A percentile compares a stretch with the other conserved stretches of the same genome.
Conservation (phyloP, 2,329 filamentous ascomycete species). For the Penicillium sp. region DNA sequence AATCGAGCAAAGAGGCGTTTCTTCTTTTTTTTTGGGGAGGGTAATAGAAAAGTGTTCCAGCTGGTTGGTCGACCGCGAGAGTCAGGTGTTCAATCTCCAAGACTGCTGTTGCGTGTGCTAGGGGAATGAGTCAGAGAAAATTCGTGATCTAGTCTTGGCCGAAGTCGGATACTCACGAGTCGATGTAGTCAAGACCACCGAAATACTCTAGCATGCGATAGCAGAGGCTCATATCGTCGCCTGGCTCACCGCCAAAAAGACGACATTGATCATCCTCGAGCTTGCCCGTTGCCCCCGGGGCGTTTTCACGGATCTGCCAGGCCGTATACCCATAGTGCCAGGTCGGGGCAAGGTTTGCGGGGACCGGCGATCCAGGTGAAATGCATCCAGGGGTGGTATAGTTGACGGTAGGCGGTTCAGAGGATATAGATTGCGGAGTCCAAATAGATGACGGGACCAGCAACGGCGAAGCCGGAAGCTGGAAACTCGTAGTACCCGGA, state of each 20-base stretch:
- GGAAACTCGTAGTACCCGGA: slow-evolving; percentile 9
- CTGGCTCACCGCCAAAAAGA: slow-evolving; percentile 50
- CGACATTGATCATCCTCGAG: slow-evolving; percentile 49
- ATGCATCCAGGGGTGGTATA: slow-evolving; percentile 25
- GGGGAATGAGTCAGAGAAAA: slow-evolving; percentile 22
- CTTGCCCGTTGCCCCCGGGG: slow-evolving; percentile 33
- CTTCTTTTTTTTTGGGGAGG: slow-evolving; percentile 16
- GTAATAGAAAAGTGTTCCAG: slow-evolving; percentile 4
- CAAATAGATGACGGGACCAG: slow-evolving; percentile 12
- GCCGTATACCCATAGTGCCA: slow-evolving; percentile 48
- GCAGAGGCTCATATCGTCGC: slow-evolving; percentile 50
- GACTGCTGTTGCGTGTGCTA: slow-evolving; percentile 26
- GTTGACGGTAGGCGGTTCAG: slow-evolving; percentile 24
- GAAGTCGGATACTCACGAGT: slow-evolving; percentile 39
- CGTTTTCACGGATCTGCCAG: slow-evolving; percentile 44
- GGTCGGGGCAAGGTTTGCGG: slow-evolving; percentile 39
- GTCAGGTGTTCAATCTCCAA: slow-evolving; percentile 30
- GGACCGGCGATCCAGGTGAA: slow-evolving; percentile 29
- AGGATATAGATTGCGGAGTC: slow-evolving; percentile 11
- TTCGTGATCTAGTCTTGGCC: slow-evolving; percentile 4
- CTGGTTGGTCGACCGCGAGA: slow-evolving; percentile 12
- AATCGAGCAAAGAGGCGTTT: slow-evolving; percentile 21
- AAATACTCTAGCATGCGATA: slow-evolving; percentile 56
- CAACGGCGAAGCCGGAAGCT: slow-evolving; percentile 9
- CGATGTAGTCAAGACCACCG: slow-evolving; percentile 53